Base-by-base conservation (phyloP, 192 early-diverging fungal species). In the Rhizophagus clarus region DNA sequence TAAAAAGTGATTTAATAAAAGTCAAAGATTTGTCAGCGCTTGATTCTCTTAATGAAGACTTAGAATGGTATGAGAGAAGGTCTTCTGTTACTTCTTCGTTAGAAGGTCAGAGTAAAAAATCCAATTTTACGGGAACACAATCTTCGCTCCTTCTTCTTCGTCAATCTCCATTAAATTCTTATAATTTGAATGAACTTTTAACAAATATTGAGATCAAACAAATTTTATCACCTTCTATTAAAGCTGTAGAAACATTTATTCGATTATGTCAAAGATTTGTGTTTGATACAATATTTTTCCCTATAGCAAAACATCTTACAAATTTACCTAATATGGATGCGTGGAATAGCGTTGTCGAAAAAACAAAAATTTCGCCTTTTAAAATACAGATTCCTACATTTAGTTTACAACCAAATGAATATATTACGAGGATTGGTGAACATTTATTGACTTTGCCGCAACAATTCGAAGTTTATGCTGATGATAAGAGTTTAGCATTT, bases 371-470 rank as follows among this genome's bases (percentile, higher is more conserved):
- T 75, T 61, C 32, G 10, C 40, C 83, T 37, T 73, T 83, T 79
- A 70, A 77, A 74, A 15, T 71, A 80, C 81, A 88, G 68, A 81
- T 87, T 76, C 87, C 91, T 69, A 87, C 82, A 68, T 94, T 95
- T 84, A 88, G 90, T 81, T 79, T 92, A 10, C 89, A 88, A 28
- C 94, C 93, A 20, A 85, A 77, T 42, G 86, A 88, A 17, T 93
- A 93, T 77, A 92, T 95, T 42, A 92, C 92, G 3, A 84, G 87
- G 68, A 76, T 94, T 45, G 89, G 93, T 15, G 92, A 94, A 71
- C 87, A 91, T 72, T 72, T 95, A 12, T 81, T 93, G 7, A 89
- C 86, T 42, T 84, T 94, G 10, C 91, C 94, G 15, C 90, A 92
- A 64, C 88, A 92, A 17, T 88, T 95, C 77, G 93, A 93, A 17